Percentiles rank a stretch among this genome's conserved stretches.
phyloP scores from a whole-genome alignment of 1,284 basidiomycete genomes.

The Cerrena zonata region DNA sequence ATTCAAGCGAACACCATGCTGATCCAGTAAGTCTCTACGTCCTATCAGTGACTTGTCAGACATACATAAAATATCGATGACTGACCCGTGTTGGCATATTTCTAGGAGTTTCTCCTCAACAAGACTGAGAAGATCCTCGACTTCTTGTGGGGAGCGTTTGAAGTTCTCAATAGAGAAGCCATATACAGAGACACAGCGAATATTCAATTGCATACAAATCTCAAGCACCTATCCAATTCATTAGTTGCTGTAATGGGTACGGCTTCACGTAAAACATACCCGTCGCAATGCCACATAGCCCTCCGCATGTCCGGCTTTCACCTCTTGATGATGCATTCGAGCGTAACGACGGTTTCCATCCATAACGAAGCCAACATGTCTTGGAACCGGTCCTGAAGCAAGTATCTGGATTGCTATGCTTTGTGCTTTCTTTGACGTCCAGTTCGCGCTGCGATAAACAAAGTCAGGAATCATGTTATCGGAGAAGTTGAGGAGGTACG shows the following conservation, averaged over 20 bases:
- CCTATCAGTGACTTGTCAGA: background rate
- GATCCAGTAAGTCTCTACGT: slow-evolving; percentile 67
- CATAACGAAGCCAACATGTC: slow-evolving; percentile 95
- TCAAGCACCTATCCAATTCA: slow-evolving; percentile 72
- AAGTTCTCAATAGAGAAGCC: slow-evolving; percentile 99
- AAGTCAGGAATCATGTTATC: slow-evolving; percentile 19
- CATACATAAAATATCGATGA: slow-evolving; percentile 10
- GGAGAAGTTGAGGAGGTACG: background rate
- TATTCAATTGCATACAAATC: slow-evolving; percentile 70
- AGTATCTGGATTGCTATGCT: slow-evolving; percentile 57
- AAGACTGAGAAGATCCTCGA: slow-evolving; percentile 81
- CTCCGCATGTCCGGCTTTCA: slow-evolving; percentile 76
- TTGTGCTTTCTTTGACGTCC: slow-evolving; percentile 26
- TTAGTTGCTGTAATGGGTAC: background rate
- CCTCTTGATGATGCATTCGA: slow-evolving; percentile 55
- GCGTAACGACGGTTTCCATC: slow-evolving; percentile 96
- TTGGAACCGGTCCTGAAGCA: slow-evolving; percentile 79
- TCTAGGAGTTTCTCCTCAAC: slow-evolving; percentile 80
- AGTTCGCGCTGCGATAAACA: slow-evolving; percentile 18
- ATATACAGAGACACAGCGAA: slow-evolving; percentile 86
- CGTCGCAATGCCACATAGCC: slow-evolving; percentile 80
- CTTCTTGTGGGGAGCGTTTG: slow-evolving; percentile 81
- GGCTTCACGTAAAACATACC: slow-evolving; percentile 43
- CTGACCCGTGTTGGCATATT: slow-evolving; percentile 78
- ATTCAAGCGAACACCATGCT: slow-evolving; percentile 81